Evolutionary conservation across 495 filamentous ascomycete genomes (phyloP).

Genomic region (Polyplosphaeria fusca): DNA sequence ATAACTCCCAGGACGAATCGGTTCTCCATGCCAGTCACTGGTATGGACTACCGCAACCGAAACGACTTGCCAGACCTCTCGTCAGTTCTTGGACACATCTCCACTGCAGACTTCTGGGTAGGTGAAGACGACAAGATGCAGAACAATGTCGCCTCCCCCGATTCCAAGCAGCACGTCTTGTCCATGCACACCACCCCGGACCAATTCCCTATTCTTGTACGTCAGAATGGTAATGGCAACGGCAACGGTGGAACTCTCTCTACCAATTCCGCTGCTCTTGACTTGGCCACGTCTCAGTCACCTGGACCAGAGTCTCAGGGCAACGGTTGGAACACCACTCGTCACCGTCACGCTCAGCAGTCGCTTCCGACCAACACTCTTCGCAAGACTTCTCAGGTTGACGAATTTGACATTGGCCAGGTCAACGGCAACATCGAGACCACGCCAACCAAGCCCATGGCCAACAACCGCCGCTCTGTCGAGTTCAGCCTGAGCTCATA

Average conservation of each 20-base stretch:
- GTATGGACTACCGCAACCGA: slow-evolving; percentile 54
- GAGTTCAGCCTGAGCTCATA: slow-evolving; percentile 47
- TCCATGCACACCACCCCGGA: slow-evolving; percentile 73
- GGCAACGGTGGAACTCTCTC: slow-evolving; percentile 71
- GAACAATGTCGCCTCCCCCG: slow-evolving; percentile 53
- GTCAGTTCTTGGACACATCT: slow-evolving; percentile 63
- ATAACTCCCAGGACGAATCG: slow-evolving; percentile 67
- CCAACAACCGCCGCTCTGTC: slow-evolving; percentile 54
- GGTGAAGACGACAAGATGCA: slow-evolving; percentile 68
- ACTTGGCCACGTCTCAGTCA: slow-evolving; percentile 70
- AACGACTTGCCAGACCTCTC: slow-evolving; percentile 47
- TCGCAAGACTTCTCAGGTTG: slow-evolving; percentile 35
- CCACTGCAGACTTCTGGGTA: slow-evolving; percentile 80
- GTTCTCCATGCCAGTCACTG: slow-evolving; percentile 83
- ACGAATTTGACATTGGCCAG: slow-evolving; percentile 27
- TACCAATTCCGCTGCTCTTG: slow-evolving; percentile 74
- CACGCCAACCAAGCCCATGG: slow-evolving; percentile 39
- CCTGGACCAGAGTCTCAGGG: slow-evolving; percentile 56
- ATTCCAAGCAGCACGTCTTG: slow-evolving; percentile 65
- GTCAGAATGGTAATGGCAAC: slow-evolving; percentile 65
- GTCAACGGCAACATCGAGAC: slow-evolving; percentile 33
- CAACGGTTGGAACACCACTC: slow-evolving; percentile 58
- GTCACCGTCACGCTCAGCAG: slow-evolving; percentile 75
- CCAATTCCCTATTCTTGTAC: slow-evolving; percentile 77
- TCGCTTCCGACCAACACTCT: slow-evolving; percentile 67